Evolutionary conservation across 495 filamentous ascomycete species (phyloP), one percentile per base, ranked within the genome.

Genomic region (Aspergillus diversus): DNA sequence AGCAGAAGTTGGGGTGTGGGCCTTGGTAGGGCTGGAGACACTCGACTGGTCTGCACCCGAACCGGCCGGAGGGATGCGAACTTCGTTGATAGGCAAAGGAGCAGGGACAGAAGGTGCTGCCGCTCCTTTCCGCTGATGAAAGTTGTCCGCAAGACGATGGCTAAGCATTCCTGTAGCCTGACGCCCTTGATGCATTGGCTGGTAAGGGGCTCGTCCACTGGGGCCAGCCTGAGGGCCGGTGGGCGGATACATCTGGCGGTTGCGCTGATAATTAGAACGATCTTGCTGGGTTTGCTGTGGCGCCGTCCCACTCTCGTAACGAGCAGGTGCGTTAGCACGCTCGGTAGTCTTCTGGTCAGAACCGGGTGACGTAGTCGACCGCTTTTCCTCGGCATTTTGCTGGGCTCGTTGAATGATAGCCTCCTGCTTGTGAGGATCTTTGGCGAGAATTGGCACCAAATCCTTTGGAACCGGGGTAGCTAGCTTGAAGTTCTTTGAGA

Each of bases 361-460:
- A 33, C 74, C 61, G 21, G 64, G 65, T 11, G 76, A 63, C 31
- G 69, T 57, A 33, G 74, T 61, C n/a, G 75, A 61, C 16, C 85
- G 77, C 66, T 90, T 87, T 55, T 87, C 84, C 8, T 80, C 74
- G 32, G 83, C 85, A 64, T 92, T 86, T 63, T 80, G 80, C 59
- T 89, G 84, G 4, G 91, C 92, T 69, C 92, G 94, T 71, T 92
- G 88, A 63, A 97, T 88, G 64, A 99, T 98, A 71, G 90, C 85
- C 65, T 92, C 86, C 77, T 99, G 95, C 78, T 97, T 98, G 49
- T 78, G 81, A 21, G 90, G 91, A 71, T 99, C 95, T 72, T 98
- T 99, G 21, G 95, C 93, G 48, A 99, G 88, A 64, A 99, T 99
- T 3, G 91, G 87, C 27, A 99, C 91, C 51, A 99, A 76, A 75